A percentile compares a stretch with the other conserved stretches of the same genome.
These are phyloP conservation scores for Juglanconis oblonga DNA, from an alignment of 2,329 filamentous ascomycete genomes.

Conservation along the genomic window DNA sequence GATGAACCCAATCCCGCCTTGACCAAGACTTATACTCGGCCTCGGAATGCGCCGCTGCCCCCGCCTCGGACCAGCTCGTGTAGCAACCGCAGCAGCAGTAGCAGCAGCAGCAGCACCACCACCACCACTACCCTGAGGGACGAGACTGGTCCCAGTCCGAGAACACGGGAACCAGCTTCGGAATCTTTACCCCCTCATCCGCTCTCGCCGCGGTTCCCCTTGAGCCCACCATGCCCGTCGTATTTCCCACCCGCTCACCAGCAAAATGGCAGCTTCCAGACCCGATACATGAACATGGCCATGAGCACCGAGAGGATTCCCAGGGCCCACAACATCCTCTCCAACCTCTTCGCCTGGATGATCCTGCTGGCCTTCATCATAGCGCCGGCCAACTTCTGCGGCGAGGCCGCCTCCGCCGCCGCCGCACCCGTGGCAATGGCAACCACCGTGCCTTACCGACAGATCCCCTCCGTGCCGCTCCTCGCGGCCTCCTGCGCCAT, in stretches of 20 bases:
- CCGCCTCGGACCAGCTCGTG: slow-evolving; percentile 7
- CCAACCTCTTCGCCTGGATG: slow-evolving; percentile 44
- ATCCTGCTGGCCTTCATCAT: slow-evolving; percentile 52
- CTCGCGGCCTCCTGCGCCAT: slow-evolving; percentile 42
- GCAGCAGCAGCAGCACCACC: slow-evolving; percentile 11
- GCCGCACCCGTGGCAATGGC: slow-evolving; percentile 5
- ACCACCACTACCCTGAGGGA: background rate
- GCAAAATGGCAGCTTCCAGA: slow-evolving; percentile 16
- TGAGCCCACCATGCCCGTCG: background rate
- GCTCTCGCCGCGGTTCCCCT: background rate
- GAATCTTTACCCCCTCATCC: background rate
- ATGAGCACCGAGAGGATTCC: slow-evolving; percentile 44
- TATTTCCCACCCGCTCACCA: background rate
- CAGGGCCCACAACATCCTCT: slow-evolving; percentile 44
- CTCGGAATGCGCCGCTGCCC: slow-evolving; percentile 15
- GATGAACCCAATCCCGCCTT: slow-evolving; percentile 9
- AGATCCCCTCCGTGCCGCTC: slow-evolving; percentile 26
- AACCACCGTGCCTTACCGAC: background rate
- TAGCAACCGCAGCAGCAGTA: slow-evolving; percentile 7
- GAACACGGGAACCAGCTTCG: background rate
- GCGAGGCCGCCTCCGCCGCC: slow-evolving; percentile 15
- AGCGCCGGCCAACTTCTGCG: slow-evolving; percentile 50
- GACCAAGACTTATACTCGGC: slow-evolving; percentile 15
- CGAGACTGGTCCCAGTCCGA: background rate
- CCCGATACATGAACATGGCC: slow-evolving; percentile 44